Base-by-base conservation (phyloP, 1,284 basidiomycete species). In the Pascua sp. region DNA sequence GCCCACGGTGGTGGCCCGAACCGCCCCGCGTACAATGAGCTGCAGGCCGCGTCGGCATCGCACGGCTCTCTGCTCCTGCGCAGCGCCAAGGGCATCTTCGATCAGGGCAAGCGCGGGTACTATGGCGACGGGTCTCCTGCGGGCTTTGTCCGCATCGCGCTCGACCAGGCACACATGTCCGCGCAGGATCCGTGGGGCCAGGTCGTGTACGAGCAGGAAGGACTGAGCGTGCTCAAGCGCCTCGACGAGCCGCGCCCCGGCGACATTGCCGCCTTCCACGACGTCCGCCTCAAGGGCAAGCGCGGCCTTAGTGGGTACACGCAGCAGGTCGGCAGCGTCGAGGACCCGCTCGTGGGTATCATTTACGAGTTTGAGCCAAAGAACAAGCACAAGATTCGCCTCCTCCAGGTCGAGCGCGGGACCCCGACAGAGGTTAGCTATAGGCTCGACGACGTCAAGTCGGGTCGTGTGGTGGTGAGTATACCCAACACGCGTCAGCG, bases 241-340 rank as follows among this genome's bases (percentile, higher is more conserved):
- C 80, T 81, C 43, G 88, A 86, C 67, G 91, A 93, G 67, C 74
- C 75, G 56, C 81, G 90, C 79, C 86, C 90, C 0, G 92, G 92
- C 1, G 92, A 96, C 76, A 78, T 96, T 7, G 81, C 91, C 43
- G 82, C 85, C 51, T 77, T 94, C 63, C 78, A 82, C 54, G 88
- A 90, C 53, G 89, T 88, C 52, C 87, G 85, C 71, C 80, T 97
- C 67, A 93, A 91, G 72, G 92, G 93, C 0, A 88, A 91, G 70
- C 94, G 91, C 74, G 80, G 79, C 1, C 73, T 95, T 51, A 83
- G 86, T 49, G 80, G 81, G 48, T 94, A 95, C 71, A 82, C 80
- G 78, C 79, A 70, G 81, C 85, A 78, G 5, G 84, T 86, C 4
- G 82, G 81, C 3, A 83, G 81, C n/a, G 79, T 79, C 3, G 76